phyloP scores from a whole-genome alignment of 202 grass and related monocot species.

The Bolboschoenoplectus hybrid region DNA sequence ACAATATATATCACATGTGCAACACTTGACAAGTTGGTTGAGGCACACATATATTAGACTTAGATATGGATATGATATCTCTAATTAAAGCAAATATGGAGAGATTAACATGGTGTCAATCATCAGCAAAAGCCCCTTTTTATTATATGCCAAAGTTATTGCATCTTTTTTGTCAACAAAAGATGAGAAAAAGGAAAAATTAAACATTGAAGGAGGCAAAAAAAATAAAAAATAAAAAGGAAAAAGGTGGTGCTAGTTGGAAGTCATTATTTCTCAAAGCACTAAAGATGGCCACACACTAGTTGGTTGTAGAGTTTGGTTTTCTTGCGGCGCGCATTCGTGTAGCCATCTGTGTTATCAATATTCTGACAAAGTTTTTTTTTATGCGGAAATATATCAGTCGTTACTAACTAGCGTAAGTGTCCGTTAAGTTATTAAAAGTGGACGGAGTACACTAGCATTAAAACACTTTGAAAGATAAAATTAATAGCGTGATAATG shows the following conservation, averaged over 20 bases:
- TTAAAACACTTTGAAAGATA: no score
- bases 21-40: background rate
- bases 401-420: no score
- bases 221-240: background rate
- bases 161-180: background rate
- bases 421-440: no score
- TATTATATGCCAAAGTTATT: background rate
- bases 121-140: background rate
- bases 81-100: background rate
- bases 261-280: constrained; percentile 15
- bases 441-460: no score
- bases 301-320: background rate
- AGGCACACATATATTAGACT: background rate
- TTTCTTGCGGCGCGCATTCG: background rate
- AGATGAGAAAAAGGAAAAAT: background rate
- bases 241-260: background rate
- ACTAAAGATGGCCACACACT: constrained; percentile 5
- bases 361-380: background rate
- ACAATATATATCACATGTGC: background rate
- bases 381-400: no score
- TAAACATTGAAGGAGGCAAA: background rate
- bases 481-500: no score
- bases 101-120: background rate
- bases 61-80: background rate
- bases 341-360: background rate